phyloP scores from a whole-genome alignment of 1,139 yeast species.

The Meyerozyma elateridarum region DNA sequence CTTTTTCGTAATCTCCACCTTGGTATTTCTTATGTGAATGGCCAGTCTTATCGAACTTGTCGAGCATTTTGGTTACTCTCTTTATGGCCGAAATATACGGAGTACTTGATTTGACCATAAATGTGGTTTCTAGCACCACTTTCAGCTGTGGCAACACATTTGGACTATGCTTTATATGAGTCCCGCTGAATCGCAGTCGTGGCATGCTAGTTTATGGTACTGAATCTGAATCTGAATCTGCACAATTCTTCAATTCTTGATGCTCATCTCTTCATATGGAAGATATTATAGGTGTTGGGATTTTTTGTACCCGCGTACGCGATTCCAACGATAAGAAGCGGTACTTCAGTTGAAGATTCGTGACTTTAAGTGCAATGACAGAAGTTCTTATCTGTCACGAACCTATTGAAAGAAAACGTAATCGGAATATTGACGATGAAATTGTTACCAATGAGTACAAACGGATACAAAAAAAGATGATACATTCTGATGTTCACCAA shows the following conservation, averaged over 20 bases:
- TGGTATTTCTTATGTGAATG: constrained; percentile 32
- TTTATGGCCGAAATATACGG: constrained; percentile 64
- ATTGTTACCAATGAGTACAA: constrained; percentile 6
- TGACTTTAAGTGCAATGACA: not conserved
- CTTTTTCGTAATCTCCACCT: constrained; percentile 33
- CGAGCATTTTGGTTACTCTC: constrained; percentile 45
- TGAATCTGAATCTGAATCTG: too few relatives aligned
- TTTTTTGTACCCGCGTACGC: too few relatives aligned
- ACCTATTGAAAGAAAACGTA: too few relatives aligned
- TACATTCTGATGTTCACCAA: constrained; percentile 11
- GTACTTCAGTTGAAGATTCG: not conserved
- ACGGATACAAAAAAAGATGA: constrained; percentile 7
- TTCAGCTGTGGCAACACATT: constrained; percentile 23
- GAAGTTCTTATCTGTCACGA: not conserved
- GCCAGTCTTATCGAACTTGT: constrained; percentile 27
- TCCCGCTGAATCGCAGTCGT: too few relatives aligned
- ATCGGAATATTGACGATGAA: too few relatives aligned
- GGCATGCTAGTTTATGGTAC: too few relatives aligned
- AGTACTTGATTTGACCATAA: constrained; percentile 53
- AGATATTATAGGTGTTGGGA: too few relatives aligned
- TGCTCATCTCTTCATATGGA: too few relatives aligned
- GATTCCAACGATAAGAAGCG: too few relatives aligned
- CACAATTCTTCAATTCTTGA: too few relatives aligned
- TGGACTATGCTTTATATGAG: constrained; percentile 46
- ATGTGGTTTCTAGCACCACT: constrained; percentile 41